These are phyloP conservation scores for Brassica rapa DNA, from an alignment of 345 rosid species.

Conservation along the genomic window DNA sequence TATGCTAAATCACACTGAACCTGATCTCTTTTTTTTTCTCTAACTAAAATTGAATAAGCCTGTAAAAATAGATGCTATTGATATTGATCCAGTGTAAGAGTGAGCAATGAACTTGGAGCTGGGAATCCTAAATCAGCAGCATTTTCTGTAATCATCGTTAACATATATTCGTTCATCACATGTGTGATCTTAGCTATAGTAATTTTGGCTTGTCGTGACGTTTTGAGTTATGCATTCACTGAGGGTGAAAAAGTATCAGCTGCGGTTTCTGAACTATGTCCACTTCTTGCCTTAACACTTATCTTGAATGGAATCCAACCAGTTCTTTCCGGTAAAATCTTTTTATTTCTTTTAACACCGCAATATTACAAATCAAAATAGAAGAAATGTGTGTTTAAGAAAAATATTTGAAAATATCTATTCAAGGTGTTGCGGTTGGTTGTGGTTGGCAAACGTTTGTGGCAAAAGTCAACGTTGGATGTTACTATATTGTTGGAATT, in stretches of 20 bases:
- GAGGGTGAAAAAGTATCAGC: constrained; percentile 60
- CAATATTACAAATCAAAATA: not conserved
- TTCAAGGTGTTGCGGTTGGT: constrained; percentile 75
- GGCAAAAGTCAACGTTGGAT: constrained; percentile 72
- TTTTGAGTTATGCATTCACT: constrained; percentile 68
- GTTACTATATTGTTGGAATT: constrained; percentile 66
- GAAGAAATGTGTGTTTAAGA: not conserved
- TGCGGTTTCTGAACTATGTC: constrained; percentile 73
- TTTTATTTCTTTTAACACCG: not conserved
- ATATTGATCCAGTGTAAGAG: constrained; percentile 60
- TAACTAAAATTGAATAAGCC: not conserved
- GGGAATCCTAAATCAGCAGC: constrained; percentile 68
- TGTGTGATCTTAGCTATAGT: constrained; percentile 43
- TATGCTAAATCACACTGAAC: not conserved
- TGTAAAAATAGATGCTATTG: not conserved
- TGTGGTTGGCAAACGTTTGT: constrained; percentile 85
- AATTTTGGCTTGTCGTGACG: constrained; percentile 45
- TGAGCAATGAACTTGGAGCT: constrained; percentile 83
- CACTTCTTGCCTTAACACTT: constrained; percentile 64
- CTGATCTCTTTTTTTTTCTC: not conserved
- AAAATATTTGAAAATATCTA: not conserved
- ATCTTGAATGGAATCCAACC: constrained; percentile 75
- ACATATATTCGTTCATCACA: constrained; percentile 47
- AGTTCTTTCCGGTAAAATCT: constrained; percentile 59
- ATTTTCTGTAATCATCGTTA: constrained; percentile 61